Evolutionary conservation across 495 filamentous ascomycete species (phyloP).

Genomic region (Penicillium mononematosum): DNA sequence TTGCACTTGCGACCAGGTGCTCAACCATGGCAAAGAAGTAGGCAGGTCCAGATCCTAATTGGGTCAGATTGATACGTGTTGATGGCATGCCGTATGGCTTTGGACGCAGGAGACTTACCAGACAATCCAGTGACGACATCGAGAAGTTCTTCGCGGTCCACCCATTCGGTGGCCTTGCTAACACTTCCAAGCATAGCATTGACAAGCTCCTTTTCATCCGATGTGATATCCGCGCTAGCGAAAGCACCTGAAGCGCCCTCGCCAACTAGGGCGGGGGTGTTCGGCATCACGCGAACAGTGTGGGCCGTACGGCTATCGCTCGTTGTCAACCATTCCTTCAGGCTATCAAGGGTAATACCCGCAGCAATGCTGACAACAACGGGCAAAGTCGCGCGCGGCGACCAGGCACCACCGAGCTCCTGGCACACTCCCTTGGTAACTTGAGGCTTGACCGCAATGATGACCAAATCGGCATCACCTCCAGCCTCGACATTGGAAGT

Average conservation of each 20-base stretch:
- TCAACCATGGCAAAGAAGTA: slow-evolving; percentile 50
- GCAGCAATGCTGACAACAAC: slow-evolving; percentile 45
- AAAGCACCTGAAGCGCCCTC: slow-evolving; percentile 40
- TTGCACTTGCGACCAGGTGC: slow-evolving; percentile 40
- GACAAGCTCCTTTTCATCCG: slow-evolving; percentile 38
- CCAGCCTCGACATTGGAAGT: slow-evolving; percentile 84
- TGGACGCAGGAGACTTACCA: slow-evolving; percentile 24
- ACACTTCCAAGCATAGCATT: slow-evolving; percentile 36
- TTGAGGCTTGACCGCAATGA: slow-evolving; percentile 70
- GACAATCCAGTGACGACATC: slow-evolving; percentile 45
- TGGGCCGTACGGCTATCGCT: slow-evolving; percentile 29
- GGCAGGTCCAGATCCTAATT: slow-evolving; percentile 41
- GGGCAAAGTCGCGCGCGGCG: slow-evolving; percentile 64
- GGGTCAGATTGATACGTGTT: background rate
- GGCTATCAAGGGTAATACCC: slow-evolving; percentile 39
- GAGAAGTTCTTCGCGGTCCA: slow-evolving; percentile 40
- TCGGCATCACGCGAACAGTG: slow-evolving; percentile 44
- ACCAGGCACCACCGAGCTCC: slow-evolving; percentile 81
- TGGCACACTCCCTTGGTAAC: slow-evolving; percentile 87
- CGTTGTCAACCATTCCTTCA: slow-evolving; percentile 35
- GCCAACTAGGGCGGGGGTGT: slow-evolving; percentile 41
- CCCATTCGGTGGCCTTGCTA: slow-evolving; percentile 43
- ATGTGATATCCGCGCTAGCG: slow-evolving; percentile 32
- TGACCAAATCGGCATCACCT: slow-evolving; percentile 89
- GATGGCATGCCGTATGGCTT: background rate